Conservation (phyloP, 73 alveolate species). For the Paramecium tetraurelia region DNA sequence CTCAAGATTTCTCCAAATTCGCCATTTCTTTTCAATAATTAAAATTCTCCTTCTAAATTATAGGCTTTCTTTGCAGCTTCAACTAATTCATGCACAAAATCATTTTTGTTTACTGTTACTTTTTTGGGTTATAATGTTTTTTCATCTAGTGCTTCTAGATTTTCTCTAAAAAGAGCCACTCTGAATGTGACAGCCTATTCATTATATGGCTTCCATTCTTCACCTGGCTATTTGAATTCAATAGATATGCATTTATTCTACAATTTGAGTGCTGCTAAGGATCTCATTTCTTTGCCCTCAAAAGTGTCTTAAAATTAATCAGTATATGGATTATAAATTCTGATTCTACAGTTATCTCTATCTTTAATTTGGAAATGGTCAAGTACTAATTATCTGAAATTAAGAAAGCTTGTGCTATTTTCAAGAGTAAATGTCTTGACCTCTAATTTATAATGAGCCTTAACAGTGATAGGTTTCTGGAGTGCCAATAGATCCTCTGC, state of each 20-base stretch:
- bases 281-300: constrained; percentile 38
- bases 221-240: constrained; percentile 23
- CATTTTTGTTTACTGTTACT: not conserved
- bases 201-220: constrained; percentile 49
- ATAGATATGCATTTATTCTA: not conserved
- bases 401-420: not conserved
- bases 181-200: not conserved
- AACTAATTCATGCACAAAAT: constrained; percentile 6
- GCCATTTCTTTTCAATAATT: constrained; percentile 1
- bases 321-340: constrained; percentile 53
- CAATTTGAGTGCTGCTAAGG: constrained; percentile 14
- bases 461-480: not conserved
- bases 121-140: not conserved
- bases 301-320: constrained; percentile 54
- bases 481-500: not conserved
- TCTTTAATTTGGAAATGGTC: not conserved
- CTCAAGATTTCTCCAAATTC: constrained; percentile 33
- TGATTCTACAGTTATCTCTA: constrained; percentile 45
- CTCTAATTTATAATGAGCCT: not conserved
- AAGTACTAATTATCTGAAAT: not conserved
- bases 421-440: not conserved
- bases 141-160: constrained; percentile 38
- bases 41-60: constrained; percentile 8
- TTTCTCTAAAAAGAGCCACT: constrained; percentile 30
- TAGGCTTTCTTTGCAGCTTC: constrained; percentile 4